Evolutionary conservation across 192 early-diverging fungal species (phyloP), one percentile per base, ranked within the genome.

Genomic region (Coemansia sp.): DNA sequence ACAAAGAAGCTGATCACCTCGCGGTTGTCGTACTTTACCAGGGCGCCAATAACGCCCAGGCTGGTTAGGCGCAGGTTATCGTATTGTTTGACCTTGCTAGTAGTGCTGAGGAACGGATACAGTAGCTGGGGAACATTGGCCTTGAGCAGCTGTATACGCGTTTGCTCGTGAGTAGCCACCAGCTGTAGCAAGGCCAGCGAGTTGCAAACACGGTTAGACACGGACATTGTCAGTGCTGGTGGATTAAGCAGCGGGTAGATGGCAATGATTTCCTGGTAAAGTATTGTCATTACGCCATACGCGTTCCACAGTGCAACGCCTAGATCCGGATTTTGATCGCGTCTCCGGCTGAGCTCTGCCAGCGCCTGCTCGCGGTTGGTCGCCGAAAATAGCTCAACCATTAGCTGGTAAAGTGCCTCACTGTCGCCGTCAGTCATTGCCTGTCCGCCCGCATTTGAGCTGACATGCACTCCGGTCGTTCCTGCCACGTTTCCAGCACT

Each of bases 301-400:
- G 94, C 90, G 71, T 98, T 94, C 96, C 96, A 98, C 65, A 98
- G 83, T n/a, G 95, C 91, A 15, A 96, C 87, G 6, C 95, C 96
- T 63, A 98, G 72, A 65, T 98, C 93, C 17, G 96, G 92, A 71
- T 96, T 95, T 66, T 94, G 88, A 75, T 98, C 96, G 38, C 95
- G 82, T 69, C 92, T 91, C 76, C 95, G 95, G 74, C 90, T 93
- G 57, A 98, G 82, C 69, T 98, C 95, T 4, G 95, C 77, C 47
- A 98, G 78, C 10, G 94, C 94, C 65, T 91, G 89, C 68, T 98
- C 96, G n/a, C 95, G 84, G 26, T 81, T 83, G 23, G 63, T 69
- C 1, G 87, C 87, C 59, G 89, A 85, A n/a, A 88, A 89, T 59
- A 98, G 79, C 52, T 96, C 93, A 19, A 95, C 64, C 44, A 98